Base-by-base conservation (phyloP, 768 basidiomycete species). In the Plicaturopsis crispa region DNA sequence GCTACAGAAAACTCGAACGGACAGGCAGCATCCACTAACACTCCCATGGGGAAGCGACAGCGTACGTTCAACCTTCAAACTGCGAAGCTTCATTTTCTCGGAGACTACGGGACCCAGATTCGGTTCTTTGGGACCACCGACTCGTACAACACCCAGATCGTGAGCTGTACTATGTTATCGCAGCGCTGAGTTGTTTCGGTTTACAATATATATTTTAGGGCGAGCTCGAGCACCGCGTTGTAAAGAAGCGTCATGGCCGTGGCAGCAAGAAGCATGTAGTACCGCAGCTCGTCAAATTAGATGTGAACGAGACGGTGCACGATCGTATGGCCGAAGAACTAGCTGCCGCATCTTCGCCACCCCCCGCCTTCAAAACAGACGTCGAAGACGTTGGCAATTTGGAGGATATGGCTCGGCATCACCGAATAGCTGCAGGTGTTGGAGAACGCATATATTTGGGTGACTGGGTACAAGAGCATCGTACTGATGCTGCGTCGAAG, bases 61-160 rank as follows among this genome's bases (percentile, higher is more conserved):
- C 53, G 46, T 24, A n/a, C 24, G 0, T 59, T 66, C 39, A 69
- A 58, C 36, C 34, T 67, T 2, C 7, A 20, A 0, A 64, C 56
- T 1, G 56, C 54, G 36, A 69, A 69, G 39, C 3, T 57, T 0
- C 67, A 67, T 40, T 44, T 54, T 0, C 44, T 69, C 0, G 62
- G 61, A 0, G 52, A 69, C 33, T 66, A 66, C 30, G 36, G 30
- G 0, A 3, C 11, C 0, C 45, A 47, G 0, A 65, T 69, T 6
- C 16, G 30, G 1, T 8, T 18, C 2, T 52, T 53, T 17, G 65
- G 67, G 0, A 63, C 63, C 2, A 60, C 57, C 0, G 64, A 69
- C 22, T 56, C 55, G 0, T 65, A 60, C 36, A 48, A 51, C 3
- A 63, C 62, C 0, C 54, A 60, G 21, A 43, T 46, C 2, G 66